phyloP scores from a whole-genome alignment of 1,284 basidiomycete species.

The Boletus hoseneyae region DNA sequence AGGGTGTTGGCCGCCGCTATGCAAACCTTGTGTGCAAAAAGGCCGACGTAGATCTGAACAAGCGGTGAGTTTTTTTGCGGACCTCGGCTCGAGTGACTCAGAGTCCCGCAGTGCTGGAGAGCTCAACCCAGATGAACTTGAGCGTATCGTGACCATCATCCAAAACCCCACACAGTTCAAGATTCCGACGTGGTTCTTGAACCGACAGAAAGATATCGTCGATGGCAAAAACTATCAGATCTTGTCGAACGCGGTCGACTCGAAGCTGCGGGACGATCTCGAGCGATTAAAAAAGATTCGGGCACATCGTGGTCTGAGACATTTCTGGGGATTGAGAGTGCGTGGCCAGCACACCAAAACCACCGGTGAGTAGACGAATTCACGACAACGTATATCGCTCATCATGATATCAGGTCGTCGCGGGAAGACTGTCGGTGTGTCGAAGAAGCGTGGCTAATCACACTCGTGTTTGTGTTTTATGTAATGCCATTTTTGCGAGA shows the following conservation, averaged over 20 bases:
- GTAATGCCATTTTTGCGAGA: slow-evolving; percentile 6
- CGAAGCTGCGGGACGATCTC: slow-evolving; percentile 97
- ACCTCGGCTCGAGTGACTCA: slow-evolving; percentile 1
- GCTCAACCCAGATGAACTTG: slow-evolving; percentile 95
- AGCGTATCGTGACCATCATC: slow-evolving; percentile 99
- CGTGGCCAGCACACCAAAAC: slow-evolving; percentile 99
- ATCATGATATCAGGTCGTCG: slow-evolving; percentile 62
- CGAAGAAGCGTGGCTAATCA: slow-evolving; percentile 83
- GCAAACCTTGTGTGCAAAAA: slow-evolving; percentile 99
- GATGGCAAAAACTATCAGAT: slow-evolving; percentile 98
- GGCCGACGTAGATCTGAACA: slow-evolving; percentile 98
- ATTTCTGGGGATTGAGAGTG: slow-evolving; percentile 95
- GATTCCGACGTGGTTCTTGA: slow-evolving; percentile 98
- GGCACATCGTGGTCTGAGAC: slow-evolving; percentile 96
- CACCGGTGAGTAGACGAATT: slow-evolving; percentile 62
- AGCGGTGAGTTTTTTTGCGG: slow-evolving; percentile 70
- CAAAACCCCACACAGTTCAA: slow-evolving; percentile 99
- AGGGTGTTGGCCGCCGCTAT: slow-evolving; percentile 99
- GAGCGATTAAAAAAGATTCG: slow-evolving; percentile 99
- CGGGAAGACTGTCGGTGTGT: slow-evolving; percentile 91
- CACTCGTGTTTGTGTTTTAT: background rate
- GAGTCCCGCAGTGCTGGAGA: slow-evolving; percentile 70
- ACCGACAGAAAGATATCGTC: slow-evolving; percentile 97
- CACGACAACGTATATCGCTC: slow-evolving; percentile 1
- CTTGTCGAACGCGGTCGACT: slow-evolving; percentile 96